Evolutionary conservation across 177 flowering plant species (phyloP).

Genomic region (Vitis hybrid): DNA sequence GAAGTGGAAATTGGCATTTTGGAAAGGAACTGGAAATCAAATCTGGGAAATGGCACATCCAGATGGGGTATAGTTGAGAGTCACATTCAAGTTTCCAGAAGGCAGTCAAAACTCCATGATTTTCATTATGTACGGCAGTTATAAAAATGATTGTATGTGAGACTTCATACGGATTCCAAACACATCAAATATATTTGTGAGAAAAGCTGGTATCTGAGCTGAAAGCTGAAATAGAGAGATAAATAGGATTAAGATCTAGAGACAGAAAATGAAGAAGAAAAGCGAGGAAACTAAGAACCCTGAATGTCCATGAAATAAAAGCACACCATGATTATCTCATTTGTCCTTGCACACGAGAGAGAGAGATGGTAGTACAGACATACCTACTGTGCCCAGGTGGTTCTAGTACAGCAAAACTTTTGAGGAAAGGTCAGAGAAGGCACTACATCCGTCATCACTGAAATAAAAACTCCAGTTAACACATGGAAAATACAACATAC

Average conservation of each 20-base stretch:
- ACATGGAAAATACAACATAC: not conserved
- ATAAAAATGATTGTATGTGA: not conserved
- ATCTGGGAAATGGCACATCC: too few species aligned
- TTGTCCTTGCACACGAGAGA: not conserved
- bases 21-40: too few species aligned
- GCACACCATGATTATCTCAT: not conserved
- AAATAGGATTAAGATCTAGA: not conserved
- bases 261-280: not conserved
- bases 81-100: too few species aligned
- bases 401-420: not conserved
- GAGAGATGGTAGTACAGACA: constrained; percentile 16
- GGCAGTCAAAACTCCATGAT: not conserved
- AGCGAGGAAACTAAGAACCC: not conserved
- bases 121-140: not conserved
- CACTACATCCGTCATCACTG: not conserved
- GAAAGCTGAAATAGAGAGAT: not conserved
- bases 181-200: not conserved
- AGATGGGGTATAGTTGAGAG: too few species aligned
- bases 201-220: not conserved
- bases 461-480: constrained; percentile 3
- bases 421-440: not conserved
- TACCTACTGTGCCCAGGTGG: constrained; percentile 5
- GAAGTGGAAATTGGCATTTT: too few species aligned
- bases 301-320: constrained; percentile 11
- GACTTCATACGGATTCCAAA: not conserved